These are phyloP conservation scores for Xylaria sp. DNA, from an alignment of 495 filamentous ascomycete species.

Conservation along the genomic window DNA sequence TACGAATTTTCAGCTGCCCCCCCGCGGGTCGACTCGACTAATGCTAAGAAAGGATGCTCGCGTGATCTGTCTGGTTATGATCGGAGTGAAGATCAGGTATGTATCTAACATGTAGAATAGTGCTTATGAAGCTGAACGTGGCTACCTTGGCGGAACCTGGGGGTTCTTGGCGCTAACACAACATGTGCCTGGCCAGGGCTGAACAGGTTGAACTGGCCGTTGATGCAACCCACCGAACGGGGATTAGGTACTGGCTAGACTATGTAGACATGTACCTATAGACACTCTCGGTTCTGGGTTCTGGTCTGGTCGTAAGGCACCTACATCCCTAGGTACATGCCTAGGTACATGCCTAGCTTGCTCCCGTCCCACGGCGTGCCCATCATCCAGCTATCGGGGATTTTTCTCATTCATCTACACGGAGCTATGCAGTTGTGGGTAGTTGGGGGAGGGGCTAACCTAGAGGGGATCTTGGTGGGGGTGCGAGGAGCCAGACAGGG, in stretches of 20 bases:
- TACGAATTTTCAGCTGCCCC: neutral
- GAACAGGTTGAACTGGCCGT: conserved; percentile 28
- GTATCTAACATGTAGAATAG: conserved; percentile 9
- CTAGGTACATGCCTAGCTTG: too few species aligned
- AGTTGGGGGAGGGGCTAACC: conserved; percentile 15
- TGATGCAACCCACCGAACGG: conserved; percentile 22
- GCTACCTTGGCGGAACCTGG: conserved; percentile 22
- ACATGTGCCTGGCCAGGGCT: conserved; percentile 26
- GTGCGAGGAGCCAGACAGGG: conserved; percentile 2
- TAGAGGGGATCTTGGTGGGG: conserved; percentile 21
- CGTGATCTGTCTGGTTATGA: conserved; percentile 21
- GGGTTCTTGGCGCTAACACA: conserved; percentile 22
- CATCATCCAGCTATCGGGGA: conserved; percentile 15
- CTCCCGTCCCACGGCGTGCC: neutral
- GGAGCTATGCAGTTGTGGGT: conserved; percentile 17
- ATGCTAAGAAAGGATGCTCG: conserved; percentile 18
- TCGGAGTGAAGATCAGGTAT: neutral
- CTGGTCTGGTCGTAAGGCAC: too few species aligned
- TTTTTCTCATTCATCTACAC: conserved; percentile 10
- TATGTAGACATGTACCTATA: too few species aligned
- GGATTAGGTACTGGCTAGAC: too few species aligned
- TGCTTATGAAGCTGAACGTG: conserved; percentile 29
- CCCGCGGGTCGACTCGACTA: neutral
- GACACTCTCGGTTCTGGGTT: too few species aligned
- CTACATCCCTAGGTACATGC: too few species aligned